Percentiles rank a stretch among this genome's conserved stretches.
phyloP scores from a whole-genome alignment of 2,329 filamentous ascomycete genomes.

The Fusarium abutilonis region DNA sequence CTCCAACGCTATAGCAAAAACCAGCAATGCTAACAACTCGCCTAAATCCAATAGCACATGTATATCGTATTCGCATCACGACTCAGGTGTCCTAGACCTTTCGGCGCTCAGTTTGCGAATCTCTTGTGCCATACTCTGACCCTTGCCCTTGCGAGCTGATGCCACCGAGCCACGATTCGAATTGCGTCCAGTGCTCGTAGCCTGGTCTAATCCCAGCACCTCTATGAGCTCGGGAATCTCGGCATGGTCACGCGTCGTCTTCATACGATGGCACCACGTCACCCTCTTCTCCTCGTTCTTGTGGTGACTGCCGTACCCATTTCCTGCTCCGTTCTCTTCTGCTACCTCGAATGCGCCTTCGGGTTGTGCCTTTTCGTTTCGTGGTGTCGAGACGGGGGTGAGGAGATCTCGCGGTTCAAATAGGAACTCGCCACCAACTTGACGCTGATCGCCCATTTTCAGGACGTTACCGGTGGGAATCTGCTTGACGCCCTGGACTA shows the following conservation, averaged over 20 bases:
- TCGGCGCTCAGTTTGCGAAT: slow-evolving; percentile 57
- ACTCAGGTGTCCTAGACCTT: slow-evolving; percentile 27
- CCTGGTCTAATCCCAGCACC: slow-evolving; percentile 65
- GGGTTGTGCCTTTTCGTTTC: slow-evolving; percentile 46
- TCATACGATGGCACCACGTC: slow-evolving; percentile 86
- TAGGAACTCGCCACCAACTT: slow-evolving; percentile 83
- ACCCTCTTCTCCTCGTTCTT: slow-evolving; percentile 66
- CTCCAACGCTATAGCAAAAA: slow-evolving; percentile 42
- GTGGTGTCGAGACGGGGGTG: slow-evolving; percentile 58
- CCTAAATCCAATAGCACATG: not conserved
- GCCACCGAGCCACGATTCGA: slow-evolving; percentile 48
- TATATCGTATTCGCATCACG: slow-evolving; percentile 11
- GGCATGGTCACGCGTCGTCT: slow-evolving; percentile 78
- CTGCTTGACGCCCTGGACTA: slow-evolving; percentile 69
- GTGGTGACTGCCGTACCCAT: slow-evolving; percentile 11
- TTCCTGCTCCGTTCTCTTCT: slow-evolving; percentile 4
- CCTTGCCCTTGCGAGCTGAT: slow-evolving; percentile 62
- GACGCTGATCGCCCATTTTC: slow-evolving; percentile 71
- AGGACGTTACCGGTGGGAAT: slow-evolving; percentile 66
- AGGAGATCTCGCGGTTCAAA: slow-evolving; percentile 67
- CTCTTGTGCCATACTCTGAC: slow-evolving; percentile 60
- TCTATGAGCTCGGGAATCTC: slow-evolving; percentile 74
- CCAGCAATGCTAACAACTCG: slow-evolving; percentile 22
- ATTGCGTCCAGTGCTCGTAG: slow-evolving; percentile 15
- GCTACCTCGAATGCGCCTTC: slow-evolving; percentile 37